Evolutionary conservation across 768 basidiomycete genomes (phyloP), one percentile per base, ranked within the genome.

Genomic region (Calocybe cyanea): DNA sequence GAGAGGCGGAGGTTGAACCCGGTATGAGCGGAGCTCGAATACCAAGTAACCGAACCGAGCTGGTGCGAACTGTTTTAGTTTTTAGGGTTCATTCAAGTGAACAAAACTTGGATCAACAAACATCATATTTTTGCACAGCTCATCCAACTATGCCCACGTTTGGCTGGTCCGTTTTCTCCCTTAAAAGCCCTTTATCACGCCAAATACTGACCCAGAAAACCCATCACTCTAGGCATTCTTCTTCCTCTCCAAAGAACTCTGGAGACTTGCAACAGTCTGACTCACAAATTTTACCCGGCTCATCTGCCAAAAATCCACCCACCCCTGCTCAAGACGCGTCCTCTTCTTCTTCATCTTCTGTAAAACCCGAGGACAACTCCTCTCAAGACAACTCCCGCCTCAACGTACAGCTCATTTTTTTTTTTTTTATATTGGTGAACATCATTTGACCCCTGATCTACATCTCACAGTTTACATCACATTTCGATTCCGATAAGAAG

Each of bases 401-500:
- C 42, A 64, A 66, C 59, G 63, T 67, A 51, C 54, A 58, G 62
- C 57, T 58, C 11, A 28, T 28, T 6, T 28, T 28, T 6, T 59
- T 55, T 25, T 56, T 62, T 61, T 58, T 49, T 34, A 41, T 55
- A 58, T 57, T 49, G 56, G 51, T 57, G 53, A 55, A 54, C 58
- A 61, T 60, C 60, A 60, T 51, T 41, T 61, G 64, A 61, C 59
- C 65, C n/a, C 60, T 67, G 62, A 64, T 68, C 56, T 45, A 34
- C 46, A 47, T 49, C 50, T 43, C 35, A n/a, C n/a, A 72, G 67
- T 65, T 66, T 55, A 47, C 59, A 61, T 58, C 60, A 63, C 51
- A 51, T 45, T 49, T 60, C 57, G 58, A 64, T 59, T 56, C 63
- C 57, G 63, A 70, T 70, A 70, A 71, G 62, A 66, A 64, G 51